Evolutionary conservation across 2,329 filamentous ascomycete genomes (phyloP).

Genomic region (Nigrospora oryzae): DNA sequence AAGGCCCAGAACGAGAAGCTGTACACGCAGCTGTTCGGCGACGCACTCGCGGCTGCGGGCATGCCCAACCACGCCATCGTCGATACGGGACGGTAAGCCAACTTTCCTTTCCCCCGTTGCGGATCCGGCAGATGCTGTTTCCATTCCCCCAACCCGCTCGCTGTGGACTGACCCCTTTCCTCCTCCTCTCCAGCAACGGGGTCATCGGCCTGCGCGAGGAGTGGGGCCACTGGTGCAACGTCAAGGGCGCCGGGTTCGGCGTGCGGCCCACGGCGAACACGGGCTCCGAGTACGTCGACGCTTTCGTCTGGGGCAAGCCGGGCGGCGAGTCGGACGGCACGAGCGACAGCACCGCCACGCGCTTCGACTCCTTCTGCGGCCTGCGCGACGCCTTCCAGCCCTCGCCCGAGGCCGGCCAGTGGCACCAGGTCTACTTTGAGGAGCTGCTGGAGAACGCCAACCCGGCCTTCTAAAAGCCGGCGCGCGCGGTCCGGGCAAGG

Average conservation of each 20-base stretch:
- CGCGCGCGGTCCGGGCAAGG: too few species aligned
- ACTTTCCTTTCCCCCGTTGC: background rate
- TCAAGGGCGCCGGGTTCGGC: constrained; percentile 49
- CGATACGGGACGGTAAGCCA: constrained; percentile 19
- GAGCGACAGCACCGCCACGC: constrained; percentile 28
- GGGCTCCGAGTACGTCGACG: constrained; percentile 43
- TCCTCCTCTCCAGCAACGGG: constrained; percentile 12
- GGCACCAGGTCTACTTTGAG: constrained; percentile 58
- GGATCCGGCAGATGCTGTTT: too few species aligned
- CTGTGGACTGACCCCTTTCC: too few species aligned
- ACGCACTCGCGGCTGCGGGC: constrained; percentile 44
- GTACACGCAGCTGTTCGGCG: constrained; percentile 59
- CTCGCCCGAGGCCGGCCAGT: constrained; percentile 63
- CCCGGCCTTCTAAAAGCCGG: constrained; percentile 37
- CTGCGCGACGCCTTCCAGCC: constrained; percentile 48
- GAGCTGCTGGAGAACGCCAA: constrained; percentile 47
- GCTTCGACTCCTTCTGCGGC: constrained; percentile 49
- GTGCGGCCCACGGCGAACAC: constrained; percentile 46
- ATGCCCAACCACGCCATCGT: constrained; percentile 30
- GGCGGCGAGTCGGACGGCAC: constrained; percentile 40
- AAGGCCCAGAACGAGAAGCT: constrained; percentile 45
- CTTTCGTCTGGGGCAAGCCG: constrained; percentile 57
- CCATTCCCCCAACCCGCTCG: too few species aligned
- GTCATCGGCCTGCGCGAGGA: constrained; percentile 40
- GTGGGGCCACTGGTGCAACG: constrained; percentile 58